phyloP scores from a whole-genome alignment of 208 protist genomes.

The Acanthamoeba healyi region DNA sequence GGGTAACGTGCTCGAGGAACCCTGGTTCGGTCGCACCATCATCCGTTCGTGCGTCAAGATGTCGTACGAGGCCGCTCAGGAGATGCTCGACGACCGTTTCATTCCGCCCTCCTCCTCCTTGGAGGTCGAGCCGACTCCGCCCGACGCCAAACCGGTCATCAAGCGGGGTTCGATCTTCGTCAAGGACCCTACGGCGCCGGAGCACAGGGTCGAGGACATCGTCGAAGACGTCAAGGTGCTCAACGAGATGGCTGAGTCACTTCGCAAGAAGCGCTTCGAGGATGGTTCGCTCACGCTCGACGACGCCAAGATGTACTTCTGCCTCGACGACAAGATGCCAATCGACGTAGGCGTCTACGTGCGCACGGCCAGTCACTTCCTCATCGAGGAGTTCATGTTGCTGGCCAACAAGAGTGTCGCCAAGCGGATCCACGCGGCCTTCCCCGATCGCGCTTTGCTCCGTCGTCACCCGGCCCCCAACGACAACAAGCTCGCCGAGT shows the following conservation, averaged over 20 bases:
- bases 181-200: conserved; percentile 2
- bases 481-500: conserved; percentile 76
- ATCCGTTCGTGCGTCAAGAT: conserved; percentile 91
- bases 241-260: conserved; percentile 46
- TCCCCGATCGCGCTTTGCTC: conserved; percentile 90
- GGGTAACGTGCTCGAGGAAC: conserved; percentile 79
- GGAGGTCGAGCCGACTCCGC: not conserved
- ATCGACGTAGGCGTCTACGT: conserved; percentile 85
- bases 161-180: conserved; percentile 34
- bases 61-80: conserved; percentile 91
- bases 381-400: conserved; percentile 95
- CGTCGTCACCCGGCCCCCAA: conserved; percentile 91
- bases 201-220: conserved; percentile 69
- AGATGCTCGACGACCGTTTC: conserved; percentile 80
- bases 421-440: conserved; percentile 86
- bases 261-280: conserved; percentile 80
- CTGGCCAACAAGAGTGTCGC: conserved; percentile 93
- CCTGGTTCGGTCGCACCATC: conserved; percentile 81
- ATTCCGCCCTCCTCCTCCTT: not conserved
- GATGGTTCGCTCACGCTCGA: conserved; percentile 88
- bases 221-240: conserved; percentile 69
- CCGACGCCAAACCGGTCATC: not conserved
- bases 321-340: conserved; percentile 86
- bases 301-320: conserved; percentile 78
- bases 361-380: conserved; percentile 87